Base-by-base conservation (phyloP, 116 monocot genomes). In the Papilionanthe hybrid region DNA sequence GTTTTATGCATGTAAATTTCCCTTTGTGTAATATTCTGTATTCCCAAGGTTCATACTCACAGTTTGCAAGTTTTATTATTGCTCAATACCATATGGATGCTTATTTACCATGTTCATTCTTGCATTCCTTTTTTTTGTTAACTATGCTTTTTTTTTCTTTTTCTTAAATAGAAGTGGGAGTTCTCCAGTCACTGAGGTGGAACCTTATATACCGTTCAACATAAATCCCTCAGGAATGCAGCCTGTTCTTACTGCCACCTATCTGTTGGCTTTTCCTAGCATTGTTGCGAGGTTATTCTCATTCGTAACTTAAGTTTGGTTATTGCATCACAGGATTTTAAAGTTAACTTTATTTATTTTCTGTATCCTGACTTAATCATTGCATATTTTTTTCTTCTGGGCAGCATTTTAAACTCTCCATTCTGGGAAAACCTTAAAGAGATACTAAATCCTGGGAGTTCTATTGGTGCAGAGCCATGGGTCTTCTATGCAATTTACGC, bases 141-240 rank as follows among this genome's bases (percentile, higher is more conserved):
- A 65, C 1, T 65, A 27, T 71, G 71, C 29, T 71, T 71, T 71
- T 3, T 53, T 17, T 53, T 18, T 41, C 32, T 53, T 80, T 37
- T 79, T 55, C 72, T 47, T 83, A 10, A 58, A 48, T 75, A 94
- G 94, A 86, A 83, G 78, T 77, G 89, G 85, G 15, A 82, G 84
- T 12, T 90, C 91, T 0, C 90, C 89, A 25, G 85, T 98, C 48
- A 93, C 90, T 56, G 99, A 95, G 80, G 99, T 95, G 75, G 95
- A 99, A 82, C 95, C 95, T 5, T 99, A 95, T 67, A 90, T 95
- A 27, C 99, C 99, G 23, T 99, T 95, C 83, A 99, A 95, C 85
- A 99, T 99, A 43, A 99, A 99, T 89, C 99, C 99, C 27, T 86
- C 92, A 30, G 99, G 99, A 81, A 99, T 99, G 99, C 99, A 99